phyloP scores from a whole-genome alignment of 2,329 filamentous ascomycete species.

The Fusarium sp. region DNA sequence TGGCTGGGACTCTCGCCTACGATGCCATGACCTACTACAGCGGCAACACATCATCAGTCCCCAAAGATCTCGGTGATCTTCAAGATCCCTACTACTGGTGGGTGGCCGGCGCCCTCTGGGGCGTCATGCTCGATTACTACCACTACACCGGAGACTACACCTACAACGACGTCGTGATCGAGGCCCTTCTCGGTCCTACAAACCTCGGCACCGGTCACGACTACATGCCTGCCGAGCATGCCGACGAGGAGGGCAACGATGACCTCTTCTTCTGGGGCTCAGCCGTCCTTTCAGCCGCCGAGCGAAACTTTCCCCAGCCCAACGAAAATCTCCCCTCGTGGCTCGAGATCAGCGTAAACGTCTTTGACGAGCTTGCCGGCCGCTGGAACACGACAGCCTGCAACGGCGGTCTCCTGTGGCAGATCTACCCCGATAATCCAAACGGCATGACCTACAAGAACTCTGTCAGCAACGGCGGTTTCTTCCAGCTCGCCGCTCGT shows the following conservation, averaged over 20 bases:
- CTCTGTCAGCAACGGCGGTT: constrained; percentile 79
- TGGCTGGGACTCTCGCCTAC: constrained; percentile 67
- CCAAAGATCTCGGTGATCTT: constrained; percentile 67
- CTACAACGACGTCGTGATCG: constrained; percentile 67
- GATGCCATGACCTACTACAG: constrained; percentile 71
- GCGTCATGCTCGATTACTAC: constrained; percentile 75
- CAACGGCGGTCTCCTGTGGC: constrained; percentile 79
- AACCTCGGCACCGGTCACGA: constrained; percentile 66
- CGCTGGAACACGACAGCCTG: constrained; percentile 77
- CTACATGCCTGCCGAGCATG: constrained; percentile 66
- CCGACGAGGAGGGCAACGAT: constrained; percentile 74
- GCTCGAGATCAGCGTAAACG: constrained; percentile 72
- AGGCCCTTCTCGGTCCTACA: constrained; percentile 64
- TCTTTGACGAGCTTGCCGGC: constrained; percentile 74
- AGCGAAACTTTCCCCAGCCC: constrained; percentile 72
- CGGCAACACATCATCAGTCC: constrained; percentile 65
- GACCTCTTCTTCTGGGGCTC: constrained; percentile 81
- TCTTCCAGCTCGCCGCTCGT: constrained; percentile 82
- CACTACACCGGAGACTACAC: constrained; percentile 69
- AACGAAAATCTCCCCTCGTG: constrained; percentile 66
- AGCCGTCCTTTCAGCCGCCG: constrained; percentile 72
- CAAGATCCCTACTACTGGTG: constrained; percentile 75
- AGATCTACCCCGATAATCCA: constrained; percentile 78
- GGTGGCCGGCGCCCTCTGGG: constrained; percentile 72
- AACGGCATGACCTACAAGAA: constrained; percentile 87